Conservation (phyloP, 2,329 filamentous ascomycete species). For the Thelonectria blattea region DNA sequence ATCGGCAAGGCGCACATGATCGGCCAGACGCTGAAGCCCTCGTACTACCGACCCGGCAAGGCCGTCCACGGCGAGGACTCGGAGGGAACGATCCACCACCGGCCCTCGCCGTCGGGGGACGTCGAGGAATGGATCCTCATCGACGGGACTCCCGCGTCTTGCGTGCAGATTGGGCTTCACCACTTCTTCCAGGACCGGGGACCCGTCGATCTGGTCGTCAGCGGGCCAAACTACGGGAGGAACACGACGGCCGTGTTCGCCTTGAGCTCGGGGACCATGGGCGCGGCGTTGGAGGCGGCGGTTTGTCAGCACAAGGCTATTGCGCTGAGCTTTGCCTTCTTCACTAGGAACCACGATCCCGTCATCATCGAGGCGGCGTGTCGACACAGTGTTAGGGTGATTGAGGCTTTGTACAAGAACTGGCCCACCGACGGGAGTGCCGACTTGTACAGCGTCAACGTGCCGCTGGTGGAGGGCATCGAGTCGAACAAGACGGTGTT, state of each 20-base stretch:
- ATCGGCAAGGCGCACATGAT: conserved; percentile 98
- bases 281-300: conserved; percentile 78
- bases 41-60: conserved; percentile 75
- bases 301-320: conserved; percentile 74
- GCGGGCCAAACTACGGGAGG: conserved; percentile 82
- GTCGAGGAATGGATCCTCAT: conserved; percentile 83
- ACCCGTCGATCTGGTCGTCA: conserved; percentile 77
- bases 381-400: conserved; percentile 73
- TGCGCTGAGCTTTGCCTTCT: conserved; percentile 90
- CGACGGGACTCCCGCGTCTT: conserved; percentile 80
- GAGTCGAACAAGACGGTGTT: conserved; percentile 76
- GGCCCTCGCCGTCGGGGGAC: conserved; percentile 58
- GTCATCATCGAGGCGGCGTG: conserved; percentile 80
- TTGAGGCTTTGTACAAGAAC: conserved; percentile 78
- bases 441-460: conserved; percentile 90
- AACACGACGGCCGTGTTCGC: conserved; percentile 84
- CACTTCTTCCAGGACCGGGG: conserved; percentile 78
- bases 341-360: conserved; percentile 82
- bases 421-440: conserved; percentile 72
- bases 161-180: conserved; percentile 81
- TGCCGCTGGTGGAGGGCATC: conserved; percentile 81
- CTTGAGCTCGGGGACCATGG: conserved; percentile 77
- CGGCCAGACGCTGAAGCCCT: conserved; percentile 82
- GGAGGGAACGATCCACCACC: conserved; percentile 70
- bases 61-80: conserved; percentile 49